Evolutionary conservation across 2,329 filamentous ascomycete species (phyloP).

Genomic region (Aspergillus quadrilineatus): DNA sequence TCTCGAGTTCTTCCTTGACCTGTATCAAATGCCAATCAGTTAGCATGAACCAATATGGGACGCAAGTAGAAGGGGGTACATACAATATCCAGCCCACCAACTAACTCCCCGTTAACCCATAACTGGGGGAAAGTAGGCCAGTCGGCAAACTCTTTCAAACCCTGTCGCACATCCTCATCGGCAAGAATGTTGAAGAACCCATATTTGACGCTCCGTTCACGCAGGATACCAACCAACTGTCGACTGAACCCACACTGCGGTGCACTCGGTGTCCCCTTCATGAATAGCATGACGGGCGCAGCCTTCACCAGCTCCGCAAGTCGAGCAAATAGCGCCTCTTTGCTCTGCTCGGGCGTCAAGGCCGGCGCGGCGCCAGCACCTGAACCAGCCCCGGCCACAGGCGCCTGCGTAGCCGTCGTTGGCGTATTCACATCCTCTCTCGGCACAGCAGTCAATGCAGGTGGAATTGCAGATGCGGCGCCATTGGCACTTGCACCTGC

Average conservation of each 20-base stretch:
- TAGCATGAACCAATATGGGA: neutral
- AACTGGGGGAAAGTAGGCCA: slow-evolving; percentile 98
- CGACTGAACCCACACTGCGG: slow-evolving; percentile 92
- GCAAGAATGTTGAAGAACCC: slow-evolving; percentile 99
- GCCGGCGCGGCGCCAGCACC: slow-evolving; percentile 18
- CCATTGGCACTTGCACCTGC: slow-evolving; percentile 25
- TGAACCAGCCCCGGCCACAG: slow-evolving; percentile 18
- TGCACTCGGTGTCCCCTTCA: slow-evolving; percentile 89
- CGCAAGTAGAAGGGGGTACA: slow-evolving; percentile 40
- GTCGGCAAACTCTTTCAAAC: slow-evolving; percentile 94
- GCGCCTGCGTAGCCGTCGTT: slow-evolving; percentile 31
- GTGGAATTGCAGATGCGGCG: slow-evolving; percentile 39
- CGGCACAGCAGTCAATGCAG: slow-evolving; percentile 41
- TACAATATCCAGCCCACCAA: slow-evolving; percentile 95
- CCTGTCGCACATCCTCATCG: slow-evolving; percentile 94
- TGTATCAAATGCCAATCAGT: slow-evolving; percentile 39
- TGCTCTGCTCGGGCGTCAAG: slow-evolving; percentile 55
- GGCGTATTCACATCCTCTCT: slow-evolving; percentile 35
- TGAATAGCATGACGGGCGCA: slow-evolving; percentile 96
- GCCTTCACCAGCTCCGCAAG: slow-evolving; percentile 86
- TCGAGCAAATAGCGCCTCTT: slow-evolving; percentile 81
- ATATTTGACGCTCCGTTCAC: slow-evolving; percentile 90
- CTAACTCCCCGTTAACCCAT: slow-evolving; percentile 85
- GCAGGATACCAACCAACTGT: slow-evolving; percentile 79
- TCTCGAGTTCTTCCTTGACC: slow-evolving; percentile 91